Evolutionary conservation across 768 basidiomycete species (phyloP).

Genomic region (Tricholoma terreum): DNA sequence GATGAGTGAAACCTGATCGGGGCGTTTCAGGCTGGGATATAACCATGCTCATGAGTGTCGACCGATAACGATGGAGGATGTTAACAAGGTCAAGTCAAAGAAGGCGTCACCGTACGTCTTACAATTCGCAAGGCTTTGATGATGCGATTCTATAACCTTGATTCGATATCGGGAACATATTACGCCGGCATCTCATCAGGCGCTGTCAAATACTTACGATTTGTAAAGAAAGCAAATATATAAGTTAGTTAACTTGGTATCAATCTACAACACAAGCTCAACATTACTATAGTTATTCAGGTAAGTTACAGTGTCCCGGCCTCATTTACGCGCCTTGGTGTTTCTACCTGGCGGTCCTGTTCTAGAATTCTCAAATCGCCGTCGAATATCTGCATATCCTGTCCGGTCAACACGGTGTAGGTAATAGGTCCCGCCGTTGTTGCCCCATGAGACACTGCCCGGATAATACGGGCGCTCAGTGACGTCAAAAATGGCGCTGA

Average conservation of each 20-base stretch:
- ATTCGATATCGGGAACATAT: no score
- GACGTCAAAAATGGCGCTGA: slow-evolving; percentile 80
- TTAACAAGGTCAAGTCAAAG: slow-evolving; percentile 76
- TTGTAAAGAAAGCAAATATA: no score
- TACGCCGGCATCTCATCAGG: no score
- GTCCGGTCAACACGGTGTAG: slow-evolving; percentile 74
- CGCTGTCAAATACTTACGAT: no score
- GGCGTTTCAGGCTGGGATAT: slow-evolving; percentile 60
- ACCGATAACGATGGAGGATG: slow-evolving; percentile 56
- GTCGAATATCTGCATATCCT: slow-evolving; percentile 60
- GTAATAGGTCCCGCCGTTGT: slow-evolving; percentile 66
- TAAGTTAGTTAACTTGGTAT: not conserved
- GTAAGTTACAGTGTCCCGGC: not conserved
- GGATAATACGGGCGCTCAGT: slow-evolving; percentile 63
- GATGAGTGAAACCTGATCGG: not conserved
- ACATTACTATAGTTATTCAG: no score
- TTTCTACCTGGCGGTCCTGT: slow-evolving; percentile 23
- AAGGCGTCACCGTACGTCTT: slow-evolving; percentile 50
- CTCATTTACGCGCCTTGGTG: slow-evolving; percentile 29
- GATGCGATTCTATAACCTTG: no score
- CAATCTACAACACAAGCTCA: not conserved
- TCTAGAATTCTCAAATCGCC: slow-evolving; percentile 52
- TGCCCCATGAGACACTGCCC: slow-evolving; percentile 82
- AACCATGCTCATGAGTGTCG: slow-evolving; percentile 73
- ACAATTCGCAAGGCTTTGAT: slow-evolving; percentile 44